Conservation (phyloP, 768 basidiomycete genomes). For the Boletus vermiculosoides region DNA sequence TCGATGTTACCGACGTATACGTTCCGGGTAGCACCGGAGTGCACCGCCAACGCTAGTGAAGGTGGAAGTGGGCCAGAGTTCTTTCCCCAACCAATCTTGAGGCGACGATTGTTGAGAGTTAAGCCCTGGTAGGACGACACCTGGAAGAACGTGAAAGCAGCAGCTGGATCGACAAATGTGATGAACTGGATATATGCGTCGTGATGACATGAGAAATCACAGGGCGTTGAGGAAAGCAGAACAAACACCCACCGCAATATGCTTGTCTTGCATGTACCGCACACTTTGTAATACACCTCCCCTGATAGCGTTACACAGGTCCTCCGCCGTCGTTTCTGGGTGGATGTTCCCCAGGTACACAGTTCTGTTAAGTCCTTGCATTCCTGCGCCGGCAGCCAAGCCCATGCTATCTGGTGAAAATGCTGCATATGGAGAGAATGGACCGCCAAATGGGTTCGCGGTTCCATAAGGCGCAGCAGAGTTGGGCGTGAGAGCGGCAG, state of each 20-base stretch:
- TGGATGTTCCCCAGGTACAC: slow-evolving; percentile 97
- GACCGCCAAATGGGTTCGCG: slow-evolving; percentile 31
- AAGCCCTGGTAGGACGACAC: slow-evolving; percentile 88
- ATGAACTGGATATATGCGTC: slow-evolving; percentile 62
- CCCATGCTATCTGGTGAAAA: slow-evolving; percentile 45
- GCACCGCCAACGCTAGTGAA: slow-evolving; percentile 82
- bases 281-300: slow-evolving; percentile 97
- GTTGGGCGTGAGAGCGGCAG: slow-evolving; percentile 39
- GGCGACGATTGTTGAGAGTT: slow-evolving; percentile 86
- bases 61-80: slow-evolving; percentile 86
- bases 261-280: slow-evolving; percentile 94
- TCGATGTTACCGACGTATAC: slow-evolving; percentile 96
- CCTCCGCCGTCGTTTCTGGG: slow-evolving; percentile 92
- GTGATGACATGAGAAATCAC: slow-evolving; percentile 5
- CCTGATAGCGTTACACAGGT: slow-evolving; percentile 93
- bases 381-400: slow-evolving; percentile 30
- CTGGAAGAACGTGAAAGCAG: slow-evolving; percentile 93
- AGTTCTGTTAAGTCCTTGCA: slow-evolving; percentile 78
- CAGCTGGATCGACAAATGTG: slow-evolving; percentile 91
- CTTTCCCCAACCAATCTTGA: slow-evolving; percentile 99
- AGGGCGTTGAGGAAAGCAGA: background rate
- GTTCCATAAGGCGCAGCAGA: slow-evolving; percentile 32
- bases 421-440: slow-evolving; percentile 50
- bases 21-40: slow-evolving; percentile 91
- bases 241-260: slow-evolving; percentile 74